Conservation (phyloP, 225 moss, liverwort and hornwort species). For the Antitrichia curtipendula region DNA sequence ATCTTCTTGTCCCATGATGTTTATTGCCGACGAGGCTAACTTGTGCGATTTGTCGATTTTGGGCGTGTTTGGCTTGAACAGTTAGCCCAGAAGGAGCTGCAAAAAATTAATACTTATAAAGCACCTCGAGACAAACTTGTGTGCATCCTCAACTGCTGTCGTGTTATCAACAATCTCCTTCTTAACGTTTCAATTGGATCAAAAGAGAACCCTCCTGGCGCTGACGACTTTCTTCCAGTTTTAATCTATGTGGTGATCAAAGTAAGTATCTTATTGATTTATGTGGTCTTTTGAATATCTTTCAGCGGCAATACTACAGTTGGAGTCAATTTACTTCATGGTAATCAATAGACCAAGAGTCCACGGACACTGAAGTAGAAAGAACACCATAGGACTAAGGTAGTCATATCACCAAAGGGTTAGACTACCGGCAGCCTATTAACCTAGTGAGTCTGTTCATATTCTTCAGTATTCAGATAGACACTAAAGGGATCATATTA, state of each 20-base stretch:
- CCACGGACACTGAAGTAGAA: background rate
- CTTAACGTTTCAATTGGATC: slow-evolving; percentile 83
- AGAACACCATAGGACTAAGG: background rate
- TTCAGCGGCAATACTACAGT: background rate
- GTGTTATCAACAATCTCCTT: slow-evolving; percentile 90
- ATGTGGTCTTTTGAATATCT: background rate
- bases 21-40: background rate
- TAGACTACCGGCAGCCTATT: background rate
- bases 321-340: background rate
- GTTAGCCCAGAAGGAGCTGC: slow-evolving; percentile 97
- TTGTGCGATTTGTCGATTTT: background rate
- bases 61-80: slow-evolving; percentile 12
- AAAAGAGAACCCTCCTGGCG: slow-evolving; percentile 89
- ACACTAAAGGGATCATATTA: background rate
- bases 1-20: background rate
- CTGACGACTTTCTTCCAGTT: slow-evolving; percentile 97
- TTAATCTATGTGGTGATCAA: slow-evolving; percentile 94
- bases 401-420: background rate
- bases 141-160: slow-evolving; percentile 96
- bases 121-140: slow-evolving; percentile 95
- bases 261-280: slow-evolving; percentile 27
- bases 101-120: slow-evolving; percentile 91
- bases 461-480: background rate
- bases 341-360: background rate
- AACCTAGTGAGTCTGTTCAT: background rate